Percentiles rank a stretch among this genome's conserved stretches.
These are phyloP conservation scores for Penicillium ucsense DNA, from an alignment of 495 filamentous ascomycete species.

Conservation along the genomic window DNA sequence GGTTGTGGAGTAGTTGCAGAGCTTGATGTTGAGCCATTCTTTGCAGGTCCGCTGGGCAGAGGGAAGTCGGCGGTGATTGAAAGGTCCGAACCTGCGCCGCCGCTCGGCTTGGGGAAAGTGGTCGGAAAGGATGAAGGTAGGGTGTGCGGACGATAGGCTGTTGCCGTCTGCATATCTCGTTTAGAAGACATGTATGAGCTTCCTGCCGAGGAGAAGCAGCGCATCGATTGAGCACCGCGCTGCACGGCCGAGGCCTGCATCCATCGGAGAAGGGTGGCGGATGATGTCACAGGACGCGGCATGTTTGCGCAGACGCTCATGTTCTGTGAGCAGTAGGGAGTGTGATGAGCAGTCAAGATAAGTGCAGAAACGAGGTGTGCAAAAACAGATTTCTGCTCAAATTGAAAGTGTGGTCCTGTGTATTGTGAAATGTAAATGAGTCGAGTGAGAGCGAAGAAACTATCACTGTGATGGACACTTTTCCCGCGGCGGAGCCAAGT, in stretches of 20 bases:
- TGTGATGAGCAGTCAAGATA: not conserved
- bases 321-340: slow-evolving; percentile 14
- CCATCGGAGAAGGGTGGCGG: slow-evolving; percentile 44
- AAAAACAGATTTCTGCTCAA: slow-evolving; percentile 6
- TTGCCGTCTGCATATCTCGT: slow-evolving; percentile 60
- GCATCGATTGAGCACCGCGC: slow-evolving; percentile 42
- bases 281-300: slow-evolving; percentile 42
- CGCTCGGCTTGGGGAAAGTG: slow-evolving; percentile 44
- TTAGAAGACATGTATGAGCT: slow-evolving; percentile 46
- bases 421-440: not conserved
- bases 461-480: not conserved
- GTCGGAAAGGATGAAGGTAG: slow-evolving; percentile 49
- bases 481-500: slow-evolving; percentile 2
- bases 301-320: slow-evolving; percentile 31
- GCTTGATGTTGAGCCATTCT: slow-evolving; percentile 12
- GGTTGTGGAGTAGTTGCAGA: slow-evolving; percentile 30
- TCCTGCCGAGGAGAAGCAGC: slow-evolving; percentile 56
- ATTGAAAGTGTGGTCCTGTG: slow-evolving; percentile 5
- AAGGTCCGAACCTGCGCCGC: slow-evolving; percentile 53
- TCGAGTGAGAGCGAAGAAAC: slow-evolving; percentile 2
- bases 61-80: slow-evolving; percentile 52
- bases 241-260: slow-evolving; percentile 32
- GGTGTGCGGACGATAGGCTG: slow-evolving; percentile 67
- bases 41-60: slow-evolving; percentile 12
- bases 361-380: not conserved